Base-by-base conservation (phyloP, 352 stramenopile species). In the Elongisporangium undulatum region DNA sequence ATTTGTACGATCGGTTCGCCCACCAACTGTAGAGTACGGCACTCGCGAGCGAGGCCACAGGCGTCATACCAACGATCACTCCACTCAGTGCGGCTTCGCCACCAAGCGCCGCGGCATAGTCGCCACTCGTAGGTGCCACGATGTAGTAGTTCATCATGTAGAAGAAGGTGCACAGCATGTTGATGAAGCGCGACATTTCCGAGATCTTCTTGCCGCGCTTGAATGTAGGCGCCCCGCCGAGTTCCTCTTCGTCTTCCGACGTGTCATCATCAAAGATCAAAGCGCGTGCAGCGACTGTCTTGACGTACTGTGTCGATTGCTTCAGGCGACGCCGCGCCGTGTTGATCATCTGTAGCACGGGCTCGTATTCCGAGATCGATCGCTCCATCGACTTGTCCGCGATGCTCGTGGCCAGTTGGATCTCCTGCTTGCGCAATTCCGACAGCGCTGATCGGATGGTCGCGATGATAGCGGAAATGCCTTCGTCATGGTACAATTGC, bases 61-160 rank as follows among this genome's bases (percentile, higher is more conserved):
- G 94, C 17, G 96, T 98, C 93, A 98, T 98, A 57, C 95, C 96
- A 63, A 99, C 96, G 55, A 99, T 98, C 10, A 98, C 82, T 51
- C 93, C 92, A 22, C 86, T 96, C 63, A 97, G 81, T 5, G 94
- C 89, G 4, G 90, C 83, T 56, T 94, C 79, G 0, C 82, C 93
- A 22, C 95, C 95, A 22, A 98, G 70, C 34, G 86, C 82, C 1
- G 80, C 84, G 0, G 94, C 90, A 68, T 99, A 99, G 51, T 96
- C 80, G 54, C 89, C 89, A 62, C 86, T 96, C 19, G 94, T 98
- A 7, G 96, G 96, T 39, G 94, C 93, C 12, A 98, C 94, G 68
- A 99, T 98, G 78, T 98, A 98, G 79, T 98, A 99, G 81, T 99
- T 99, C 55, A 89, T 97, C 94, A 99, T 98, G 80, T 98, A 99